Evolutionary conservation across 2,329 filamentous ascomycete genomes (phyloP).

Genomic region (Phialophora macrospora): DNA sequence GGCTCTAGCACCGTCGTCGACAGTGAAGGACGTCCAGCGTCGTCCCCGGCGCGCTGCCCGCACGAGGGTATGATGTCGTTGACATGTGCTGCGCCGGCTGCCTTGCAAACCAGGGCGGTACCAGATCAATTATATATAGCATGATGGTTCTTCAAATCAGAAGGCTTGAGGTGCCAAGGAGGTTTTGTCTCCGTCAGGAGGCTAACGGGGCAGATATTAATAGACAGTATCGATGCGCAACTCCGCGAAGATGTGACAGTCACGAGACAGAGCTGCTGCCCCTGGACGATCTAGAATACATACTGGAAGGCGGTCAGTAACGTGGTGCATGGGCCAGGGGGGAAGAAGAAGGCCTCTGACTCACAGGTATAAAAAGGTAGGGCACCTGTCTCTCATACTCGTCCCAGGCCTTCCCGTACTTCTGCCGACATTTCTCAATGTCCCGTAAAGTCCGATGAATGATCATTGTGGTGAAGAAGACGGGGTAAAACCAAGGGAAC

Average conservation of each 20-base stretch:
- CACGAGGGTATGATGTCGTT: background rate
- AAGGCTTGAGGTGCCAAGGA: background rate
- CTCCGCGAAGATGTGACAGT: background rate
- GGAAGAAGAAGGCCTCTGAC: slow-evolving; percentile 36
- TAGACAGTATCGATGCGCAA: background rate
- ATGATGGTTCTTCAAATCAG: background rate
- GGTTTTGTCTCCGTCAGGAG: background rate
- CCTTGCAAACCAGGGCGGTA: background rate
- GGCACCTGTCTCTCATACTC: slow-evolving; percentile 81
- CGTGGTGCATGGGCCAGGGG: background rate
- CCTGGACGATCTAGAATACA: slow-evolving; percentile 30
- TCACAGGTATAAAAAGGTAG: slow-evolving; percentile 79
- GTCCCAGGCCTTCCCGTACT: slow-evolving; percentile 81
- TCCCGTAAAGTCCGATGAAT: slow-evolving; percentile 76
- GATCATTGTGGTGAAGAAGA: slow-evolving; percentile 82
- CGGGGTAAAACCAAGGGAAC: slow-evolving; percentile 87
- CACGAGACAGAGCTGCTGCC: background rate
- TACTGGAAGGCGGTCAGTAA: slow-evolving; percentile 29
- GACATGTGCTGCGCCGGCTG: background rate
- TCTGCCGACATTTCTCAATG: slow-evolving; percentile 73
- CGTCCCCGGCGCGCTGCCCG: no score
- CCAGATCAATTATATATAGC: background rate
- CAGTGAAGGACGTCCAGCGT: background rate
- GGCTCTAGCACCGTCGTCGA: no score
- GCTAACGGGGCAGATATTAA: background rate